These are phyloP conservation scores for Candida sakaeoensis DNA, from an alignment of 805 yeast genomes.

Conservation along the genomic window DNA sequence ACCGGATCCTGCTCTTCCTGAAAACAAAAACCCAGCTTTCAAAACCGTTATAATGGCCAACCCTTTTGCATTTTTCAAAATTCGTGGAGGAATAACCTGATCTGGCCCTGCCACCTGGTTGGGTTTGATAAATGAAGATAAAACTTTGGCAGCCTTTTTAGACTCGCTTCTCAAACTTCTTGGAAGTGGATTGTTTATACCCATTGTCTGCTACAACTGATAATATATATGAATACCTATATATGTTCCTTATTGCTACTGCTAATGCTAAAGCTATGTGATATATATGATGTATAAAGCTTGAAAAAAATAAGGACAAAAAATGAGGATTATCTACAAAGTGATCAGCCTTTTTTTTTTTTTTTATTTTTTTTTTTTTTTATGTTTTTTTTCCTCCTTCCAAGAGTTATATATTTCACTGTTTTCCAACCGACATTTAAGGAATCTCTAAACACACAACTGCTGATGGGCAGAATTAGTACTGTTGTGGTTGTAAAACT, in stretches of 20 bases:
- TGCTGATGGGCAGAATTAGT: too few species aligned
- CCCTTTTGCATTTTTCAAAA: constrained; percentile 87
- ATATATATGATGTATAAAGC: background rate
- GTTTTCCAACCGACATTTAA: too few species aligned
- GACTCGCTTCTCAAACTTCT: constrained; percentile 83
- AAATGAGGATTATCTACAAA: background rate
- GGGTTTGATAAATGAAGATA: constrained; percentile 88
- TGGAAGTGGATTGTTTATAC: constrained; percentile 91
- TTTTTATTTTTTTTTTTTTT: too few species aligned
- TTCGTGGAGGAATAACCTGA: constrained; percentile 81
- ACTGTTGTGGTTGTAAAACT: too few species aligned
- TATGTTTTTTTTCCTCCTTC: too few species aligned
- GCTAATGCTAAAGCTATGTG: too few species aligned
- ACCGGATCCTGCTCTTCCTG: constrained; percentile 98
- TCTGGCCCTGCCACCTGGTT: constrained; percentile 91
- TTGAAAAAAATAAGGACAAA: background rate
- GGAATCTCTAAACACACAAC: too few species aligned
- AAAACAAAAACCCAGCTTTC: constrained; percentile 93
- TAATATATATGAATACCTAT: background rate
- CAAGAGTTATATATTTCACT: too few species aligned
- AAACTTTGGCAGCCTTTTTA: constrained; percentile 87
- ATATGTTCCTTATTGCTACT: background rate
- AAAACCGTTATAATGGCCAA: constrained; percentile 89
- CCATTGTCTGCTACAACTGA: too few species aligned
- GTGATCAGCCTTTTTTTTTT: background rate